Percentiles rank a stretch among this genome's conserved stretches.
Conservation (phyloP, 768 basidiomycete species). For the Tephrocybe sp. region DNA sequence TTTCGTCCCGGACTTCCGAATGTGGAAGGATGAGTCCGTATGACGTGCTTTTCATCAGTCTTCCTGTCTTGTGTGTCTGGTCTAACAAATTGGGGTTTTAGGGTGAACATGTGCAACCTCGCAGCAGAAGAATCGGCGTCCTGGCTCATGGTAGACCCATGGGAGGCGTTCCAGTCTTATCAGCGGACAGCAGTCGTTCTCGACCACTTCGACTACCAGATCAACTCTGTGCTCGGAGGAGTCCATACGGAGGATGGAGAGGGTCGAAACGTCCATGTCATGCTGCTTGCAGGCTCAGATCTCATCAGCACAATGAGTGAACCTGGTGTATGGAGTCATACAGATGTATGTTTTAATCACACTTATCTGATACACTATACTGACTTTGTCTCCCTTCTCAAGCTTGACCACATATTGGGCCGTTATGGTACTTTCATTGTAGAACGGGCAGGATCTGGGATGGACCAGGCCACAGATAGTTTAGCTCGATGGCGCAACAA, state of each 20-base stretch:
- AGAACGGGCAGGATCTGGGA: slow-evolving; percentile 91
- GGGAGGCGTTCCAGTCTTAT: slow-evolving; percentile 96
- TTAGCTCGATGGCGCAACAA: slow-evolving; percentile 79
- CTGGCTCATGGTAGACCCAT: slow-evolving; percentile 97
- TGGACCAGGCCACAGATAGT: slow-evolving; percentile 78
- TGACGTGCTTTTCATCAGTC: slow-evolving; percentile 21
- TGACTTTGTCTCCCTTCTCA: slow-evolving; percentile 9
- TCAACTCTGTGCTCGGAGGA: slow-evolving; percentile 85
- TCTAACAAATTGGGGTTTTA: slow-evolving; percentile 30
- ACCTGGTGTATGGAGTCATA: slow-evolving; percentile 95
- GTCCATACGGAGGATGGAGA: slow-evolving; percentile 73
- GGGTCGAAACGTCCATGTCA: slow-evolving; percentile 74
- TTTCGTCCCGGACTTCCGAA: slow-evolving; percentile 11
- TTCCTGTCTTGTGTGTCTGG: not conserved
- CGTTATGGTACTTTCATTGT: slow-evolving; percentile 94
- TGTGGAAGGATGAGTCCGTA: slow-evolving; percentile 14
- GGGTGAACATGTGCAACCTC: slow-evolving; percentile 85
- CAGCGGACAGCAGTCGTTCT: slow-evolving; percentile 96
- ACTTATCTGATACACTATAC: slow-evolving; percentile 10
- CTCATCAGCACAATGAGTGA: slow-evolving; percentile 97
- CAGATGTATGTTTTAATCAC: slow-evolving; percentile 67
- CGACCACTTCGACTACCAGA: slow-evolving; percentile 94
- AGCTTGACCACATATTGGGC: slow-evolving; percentile 97
- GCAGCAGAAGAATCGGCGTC: slow-evolving; percentile 88
- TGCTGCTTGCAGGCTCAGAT: slow-evolving; percentile 98